A percentile compares a stretch with the other conserved stretches of the same genome.
These are phyloP conservation scores for Extremus antarcticus DNA, from an alignment of 495 filamentous ascomycete species.

Conservation along the genomic window DNA sequence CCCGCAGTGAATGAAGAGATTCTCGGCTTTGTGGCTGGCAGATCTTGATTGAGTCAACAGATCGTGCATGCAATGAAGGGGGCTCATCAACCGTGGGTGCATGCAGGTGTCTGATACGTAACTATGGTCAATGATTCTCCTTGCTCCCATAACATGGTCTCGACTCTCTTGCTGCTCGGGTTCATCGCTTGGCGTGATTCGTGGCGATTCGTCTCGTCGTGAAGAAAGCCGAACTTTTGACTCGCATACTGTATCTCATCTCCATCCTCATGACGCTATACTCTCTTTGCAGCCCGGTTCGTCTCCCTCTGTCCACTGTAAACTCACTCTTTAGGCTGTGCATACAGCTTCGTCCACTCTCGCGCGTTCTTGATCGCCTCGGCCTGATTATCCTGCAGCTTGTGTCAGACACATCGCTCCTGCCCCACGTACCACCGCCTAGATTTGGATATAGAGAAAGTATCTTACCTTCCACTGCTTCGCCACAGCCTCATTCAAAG, in stretches of 20 bases:
- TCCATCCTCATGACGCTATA: neutral
- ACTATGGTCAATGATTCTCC: neutral
- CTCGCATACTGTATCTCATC: neutral
- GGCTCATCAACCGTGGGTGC: neutral
- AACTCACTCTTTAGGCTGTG: slow-evolving; percentile 38
- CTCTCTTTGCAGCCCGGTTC: neutral
- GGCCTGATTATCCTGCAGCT: slow-evolving; percentile 58
- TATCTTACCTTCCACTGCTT: slow-evolving; percentile 70
- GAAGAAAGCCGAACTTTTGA: no score
- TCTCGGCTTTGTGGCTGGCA: no score
- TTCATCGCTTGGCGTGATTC: no score
- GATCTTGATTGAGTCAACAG: neutral
- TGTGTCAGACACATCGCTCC: slow-evolving; percentile 4
- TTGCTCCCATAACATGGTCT: no score
- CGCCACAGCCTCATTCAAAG: slow-evolving; percentile 93
- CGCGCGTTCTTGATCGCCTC: slow-evolving; percentile 81
- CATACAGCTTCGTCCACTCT: slow-evolving; percentile 78
- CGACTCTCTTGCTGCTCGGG: no score
- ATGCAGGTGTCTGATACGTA: neutral
- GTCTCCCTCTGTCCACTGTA: neutral
- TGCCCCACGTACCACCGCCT: neutral
- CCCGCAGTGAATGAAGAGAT: no score
- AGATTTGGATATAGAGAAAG: neutral
- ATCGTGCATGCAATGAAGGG: neutral
- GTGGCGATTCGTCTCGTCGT: neutral